These are phyloP conservation scores for Myriosclerotinia duriaeana DNA, from an alignment of 2,329 filamentous ascomycete genomes.

Conservation along the genomic window DNA sequence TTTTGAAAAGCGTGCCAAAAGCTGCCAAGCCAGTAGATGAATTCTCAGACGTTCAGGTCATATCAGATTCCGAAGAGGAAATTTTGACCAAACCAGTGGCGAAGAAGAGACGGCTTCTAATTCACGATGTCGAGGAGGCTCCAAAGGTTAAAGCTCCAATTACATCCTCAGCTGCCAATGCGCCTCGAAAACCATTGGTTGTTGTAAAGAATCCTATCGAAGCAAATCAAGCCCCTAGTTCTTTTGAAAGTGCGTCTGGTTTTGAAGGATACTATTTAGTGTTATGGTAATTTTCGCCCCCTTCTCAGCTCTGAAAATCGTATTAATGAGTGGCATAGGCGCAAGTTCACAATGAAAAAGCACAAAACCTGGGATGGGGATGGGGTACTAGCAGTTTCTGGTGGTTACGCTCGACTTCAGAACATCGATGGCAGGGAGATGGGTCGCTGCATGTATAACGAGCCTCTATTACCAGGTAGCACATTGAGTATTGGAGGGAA, in stretches of 20 bases:
- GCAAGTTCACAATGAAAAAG: conserved; percentile 69
- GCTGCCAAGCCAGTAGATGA: conserved; percentile 31
- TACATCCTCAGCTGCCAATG: conserved; percentile 31
- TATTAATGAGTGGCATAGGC: conserved; percentile 45
- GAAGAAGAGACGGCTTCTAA: conserved; percentile 36
- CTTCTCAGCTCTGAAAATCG: background rate
- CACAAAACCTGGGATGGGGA: conserved; percentile 78
- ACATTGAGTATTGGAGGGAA: conserved; percentile 63
- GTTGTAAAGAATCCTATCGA: conserved; percentile 35
- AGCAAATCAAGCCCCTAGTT: conserved; percentile 18
- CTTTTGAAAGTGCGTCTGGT: conserved; percentile 11
- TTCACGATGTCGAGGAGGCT: conserved; percentile 35
- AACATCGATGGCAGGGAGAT: conserved; percentile 64
- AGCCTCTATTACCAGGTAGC: conserved; percentile 59
- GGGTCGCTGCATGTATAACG: conserved; percentile 56
- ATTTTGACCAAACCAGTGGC: conserved; percentile 28
- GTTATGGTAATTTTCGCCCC: conserved; percentile 34
- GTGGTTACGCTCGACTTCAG: conserved; percentile 59
- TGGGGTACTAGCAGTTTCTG: conserved; percentile 58
- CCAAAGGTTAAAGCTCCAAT: conserved; percentile 26
- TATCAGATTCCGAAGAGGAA: conserved; percentile 27
- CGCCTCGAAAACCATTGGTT: conserved; percentile 39
- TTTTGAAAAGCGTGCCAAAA: conserved; percentile 31
- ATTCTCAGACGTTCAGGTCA: conserved; percentile 13
- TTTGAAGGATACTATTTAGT: conserved; percentile 40